Percentiles rank a stretch among this genome's conserved stretches.
Conservation (phyloP, 208 protist genomes). For the Chromosphaera perkinsii region DNA sequence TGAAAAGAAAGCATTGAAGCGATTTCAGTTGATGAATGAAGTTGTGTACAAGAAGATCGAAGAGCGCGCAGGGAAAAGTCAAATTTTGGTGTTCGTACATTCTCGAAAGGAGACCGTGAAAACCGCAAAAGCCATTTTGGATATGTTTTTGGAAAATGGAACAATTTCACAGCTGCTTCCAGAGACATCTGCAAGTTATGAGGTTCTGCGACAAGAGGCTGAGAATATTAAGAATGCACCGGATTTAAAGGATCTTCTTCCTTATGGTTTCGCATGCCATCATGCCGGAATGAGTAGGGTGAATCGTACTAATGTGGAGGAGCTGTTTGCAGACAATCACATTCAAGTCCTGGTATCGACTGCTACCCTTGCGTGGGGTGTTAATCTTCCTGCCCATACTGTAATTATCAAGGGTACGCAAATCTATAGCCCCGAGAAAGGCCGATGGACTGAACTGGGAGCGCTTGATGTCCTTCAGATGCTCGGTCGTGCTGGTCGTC, state of each 20-base stretch:
- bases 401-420: conserved; percentile 99
- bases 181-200: conserved; percentile 67
- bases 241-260: conserved; percentile 80
- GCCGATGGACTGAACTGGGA: conserved; percentile 85
- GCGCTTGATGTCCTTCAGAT: conserved; percentile 98
- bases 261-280: conserved; percentile 96
- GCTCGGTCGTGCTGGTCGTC: conserved; percentile 95
- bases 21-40: conserved; percentile 90
- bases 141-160: conserved; percentile 76
- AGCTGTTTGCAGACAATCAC: conserved; percentile 89
- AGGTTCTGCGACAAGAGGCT: conserved; percentile 64
- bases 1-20: conserved; percentile 78
- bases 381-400: conserved; percentile 98
- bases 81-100: conserved; percentile 97
- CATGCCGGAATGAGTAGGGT: conserved; percentile 92
- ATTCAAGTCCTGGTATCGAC: conserved; percentile 96
- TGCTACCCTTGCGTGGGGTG: conserved; percentile 99
- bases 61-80: conserved; percentile 22
- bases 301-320: conserved; percentile 91
- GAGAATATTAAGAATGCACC: conserved; percentile 37
- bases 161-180: conserved; percentile 76
- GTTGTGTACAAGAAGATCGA: conserved; percentile 92
- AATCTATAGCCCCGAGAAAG: conserved; percentile 93
- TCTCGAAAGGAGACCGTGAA: conserved; percentile 94
- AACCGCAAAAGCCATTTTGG: conserved; percentile 80